phyloP scores from a whole-genome alignment of 2,329 filamentous ascomycete genomes.

The Fusarium illudens region DNA sequence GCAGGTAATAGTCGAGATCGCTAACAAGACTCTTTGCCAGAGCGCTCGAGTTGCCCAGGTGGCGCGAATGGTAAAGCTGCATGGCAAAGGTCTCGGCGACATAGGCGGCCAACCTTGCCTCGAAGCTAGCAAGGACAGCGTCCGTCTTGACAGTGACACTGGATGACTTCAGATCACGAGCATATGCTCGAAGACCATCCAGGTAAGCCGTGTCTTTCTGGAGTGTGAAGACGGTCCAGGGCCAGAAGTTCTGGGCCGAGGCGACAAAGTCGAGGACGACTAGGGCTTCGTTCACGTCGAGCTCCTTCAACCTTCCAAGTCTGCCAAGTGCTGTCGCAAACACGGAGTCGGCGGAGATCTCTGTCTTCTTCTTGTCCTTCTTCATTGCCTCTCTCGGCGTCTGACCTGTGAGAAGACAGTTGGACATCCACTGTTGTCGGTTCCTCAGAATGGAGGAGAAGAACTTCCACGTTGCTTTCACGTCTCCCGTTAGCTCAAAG shows the following conservation, averaged over 20 bases:
- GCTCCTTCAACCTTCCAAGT: constrained; percentile 69
- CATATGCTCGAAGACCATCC: constrained; percentile 73
- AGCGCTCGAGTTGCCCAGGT: constrained; percentile 71
- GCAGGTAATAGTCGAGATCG: constrained; percentile 80
- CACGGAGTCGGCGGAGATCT: constrained; percentile 67
- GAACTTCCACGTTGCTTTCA: constrained; percentile 81
- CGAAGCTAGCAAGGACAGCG: constrained; percentile 64
- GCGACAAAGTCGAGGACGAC: constrained; percentile 88
- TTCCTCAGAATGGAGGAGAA: constrained; percentile 87
- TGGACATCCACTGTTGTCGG: constrained; percentile 94
- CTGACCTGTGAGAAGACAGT: constrained; percentile 88
- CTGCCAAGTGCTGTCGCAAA: constrained; percentile 77
- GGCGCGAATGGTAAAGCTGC: constrained; percentile 86
- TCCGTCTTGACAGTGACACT: constrained; percentile 63
- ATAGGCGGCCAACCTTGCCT: constrained; percentile 79
- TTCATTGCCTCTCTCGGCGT: constrained; percentile 80
- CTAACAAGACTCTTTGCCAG: constrained; percentile 77
- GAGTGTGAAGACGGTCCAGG: constrained; percentile 87
- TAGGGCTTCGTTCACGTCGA: constrained; percentile 72
- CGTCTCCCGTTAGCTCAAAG: constrained; percentile 70
- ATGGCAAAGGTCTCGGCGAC: constrained; percentile 90
- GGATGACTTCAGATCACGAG: constrained; percentile 65
- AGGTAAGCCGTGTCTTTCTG: constrained; percentile 79
- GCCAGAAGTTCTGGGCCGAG: constrained; percentile 92
- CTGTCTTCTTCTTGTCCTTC: constrained; percentile 60